Evolutionary conservation across 2,329 filamentous ascomycete genomes (phyloP).

Genomic region (Seiridium unicorne): DNA sequence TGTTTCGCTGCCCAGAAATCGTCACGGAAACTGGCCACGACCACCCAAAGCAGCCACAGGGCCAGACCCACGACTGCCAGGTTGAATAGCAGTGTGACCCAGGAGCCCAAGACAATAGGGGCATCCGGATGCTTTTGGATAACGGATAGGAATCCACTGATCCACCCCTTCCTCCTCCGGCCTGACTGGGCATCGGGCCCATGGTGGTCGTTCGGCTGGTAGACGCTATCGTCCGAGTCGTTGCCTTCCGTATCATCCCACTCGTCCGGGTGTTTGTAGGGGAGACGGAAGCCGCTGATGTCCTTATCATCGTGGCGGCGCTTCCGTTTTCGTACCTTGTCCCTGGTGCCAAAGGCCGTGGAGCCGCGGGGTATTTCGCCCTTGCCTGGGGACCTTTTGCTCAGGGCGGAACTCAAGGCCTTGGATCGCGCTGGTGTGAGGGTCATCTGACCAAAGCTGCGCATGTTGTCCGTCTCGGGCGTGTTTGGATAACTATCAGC

Average conservation of each 20-base stretch:
- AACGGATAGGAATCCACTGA: constrained; percentile 44
- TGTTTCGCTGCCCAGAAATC: constrained; percentile 75
- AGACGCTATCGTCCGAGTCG: constrained; percentile 47
- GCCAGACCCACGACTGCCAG: constrained; percentile 52
- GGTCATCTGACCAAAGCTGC: constrained; percentile 40
- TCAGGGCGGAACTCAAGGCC: constrained; percentile 20
- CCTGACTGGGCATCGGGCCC: constrained; percentile 13
- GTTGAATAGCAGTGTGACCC: constrained; percentile 63
- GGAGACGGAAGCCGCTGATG: constrained; percentile 44
- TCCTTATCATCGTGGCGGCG: constrained; percentile 50
- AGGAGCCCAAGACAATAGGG: constrained; percentile 58
- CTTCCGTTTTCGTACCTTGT: constrained; percentile 54
- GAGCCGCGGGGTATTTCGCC: constrained; percentile 57
- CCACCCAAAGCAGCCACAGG: constrained; percentile 67
- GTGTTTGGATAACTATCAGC: constrained; percentile 52
- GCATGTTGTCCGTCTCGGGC: constrained; percentile 36
- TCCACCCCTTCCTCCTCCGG: constrained; percentile 34
- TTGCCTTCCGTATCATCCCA: constrained; percentile 44
- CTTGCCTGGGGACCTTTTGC: constrained; percentile 52
- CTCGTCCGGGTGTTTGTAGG: constrained; percentile 38
- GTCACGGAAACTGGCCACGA: constrained; percentile 67
- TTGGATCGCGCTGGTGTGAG: constrained; percentile 49
- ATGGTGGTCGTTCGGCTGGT: constrained; percentile 17
- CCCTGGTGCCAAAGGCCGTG: constrained; percentile 33
- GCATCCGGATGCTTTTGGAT: constrained; percentile 58